These are phyloP conservation scores for Barnettozyma sp. DNA, from an alignment of 805 yeast species.

Conservation along the genomic window DNA sequence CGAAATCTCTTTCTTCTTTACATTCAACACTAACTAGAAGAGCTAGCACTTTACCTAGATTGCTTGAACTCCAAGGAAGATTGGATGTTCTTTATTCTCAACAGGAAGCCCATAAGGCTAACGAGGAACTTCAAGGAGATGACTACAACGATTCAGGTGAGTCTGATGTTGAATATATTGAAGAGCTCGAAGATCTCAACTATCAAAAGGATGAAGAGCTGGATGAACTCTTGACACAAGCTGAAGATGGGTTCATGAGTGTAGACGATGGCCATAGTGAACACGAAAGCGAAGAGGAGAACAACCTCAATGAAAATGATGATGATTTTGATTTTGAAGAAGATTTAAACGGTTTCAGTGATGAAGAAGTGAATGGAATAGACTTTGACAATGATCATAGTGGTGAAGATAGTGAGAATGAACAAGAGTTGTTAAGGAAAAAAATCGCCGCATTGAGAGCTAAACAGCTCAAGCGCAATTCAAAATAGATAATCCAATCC, in stretches of 20 bases:
- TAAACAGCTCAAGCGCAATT: conserved; percentile 20
- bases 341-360: conserved; percentile 28
- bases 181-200: conserved; percentile 49
- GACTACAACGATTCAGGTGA: conserved; percentile 31
- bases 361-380: conserved; percentile 25
- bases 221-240: conserved; percentile 29
- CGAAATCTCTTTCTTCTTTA: conserved; percentile 52
- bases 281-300: conserved; percentile 28
- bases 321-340: conserved; percentile 23
- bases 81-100: conserved; percentile 64
- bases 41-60: conserved; percentile 59
- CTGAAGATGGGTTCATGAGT: conserved; percentile 24
- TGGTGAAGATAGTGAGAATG: conserved; percentile 15
- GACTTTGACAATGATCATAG: conserved; percentile 11
- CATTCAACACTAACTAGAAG: conserved; percentile 61
- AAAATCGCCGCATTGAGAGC: conserved; percentile 21
- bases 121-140: conserved; percentile 27
- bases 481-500: conserved; percentile 5
- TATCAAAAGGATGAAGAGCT: conserved; percentile 44
- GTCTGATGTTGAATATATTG: conserved; percentile 55
- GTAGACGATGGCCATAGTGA: conserved; percentile 21
- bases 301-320: conserved; percentile 28
- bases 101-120: conserved; percentile 48
- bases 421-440: conserved; percentile 19
- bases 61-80: conserved; percentile 78